Evolutionary conservation across 1,284 basidiomycete species (phyloP).

Genomic region (Puccinia brachypodii): DNA sequence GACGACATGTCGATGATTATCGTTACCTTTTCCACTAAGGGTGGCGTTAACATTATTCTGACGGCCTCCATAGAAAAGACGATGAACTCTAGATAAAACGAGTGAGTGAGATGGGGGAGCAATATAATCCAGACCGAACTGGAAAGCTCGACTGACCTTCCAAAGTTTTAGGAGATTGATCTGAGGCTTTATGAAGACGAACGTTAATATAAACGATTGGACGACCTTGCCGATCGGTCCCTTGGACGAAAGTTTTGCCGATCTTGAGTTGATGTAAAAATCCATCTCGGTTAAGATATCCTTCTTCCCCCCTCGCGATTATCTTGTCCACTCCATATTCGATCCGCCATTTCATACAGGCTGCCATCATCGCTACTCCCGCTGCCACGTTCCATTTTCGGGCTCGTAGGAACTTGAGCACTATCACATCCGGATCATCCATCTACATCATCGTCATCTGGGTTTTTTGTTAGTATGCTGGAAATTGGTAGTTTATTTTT

Average conservation of each 20-base stretch:
- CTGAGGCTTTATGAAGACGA: slow-evolving; percentile 29
- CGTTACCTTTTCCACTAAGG: slow-evolving; percentile 34
- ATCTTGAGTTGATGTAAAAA: slow-evolving; percentile 41
- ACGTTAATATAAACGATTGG: slow-evolving; percentile 45
- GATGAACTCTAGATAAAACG: slow-evolving; percentile 37
- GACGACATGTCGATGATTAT: slow-evolving; percentile 47
- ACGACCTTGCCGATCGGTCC: slow-evolving; percentile 38
- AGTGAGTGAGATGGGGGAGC: background rate
- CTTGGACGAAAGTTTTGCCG: slow-evolving; percentile 41
- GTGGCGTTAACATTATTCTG: slow-evolving; percentile 43
- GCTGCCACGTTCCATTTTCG: slow-evolving; percentile 46
- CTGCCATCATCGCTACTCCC: slow-evolving; percentile 47
- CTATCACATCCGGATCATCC: slow-evolving; percentile 48
- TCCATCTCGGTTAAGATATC: slow-evolving; percentile 5
- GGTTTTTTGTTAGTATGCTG: background rate
- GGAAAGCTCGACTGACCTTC: slow-evolving; percentile 9
- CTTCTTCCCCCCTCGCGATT: slow-evolving; percentile 43
- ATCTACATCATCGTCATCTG: slow-evolving; percentile 27
- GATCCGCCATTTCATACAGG: slow-evolving; percentile 48
- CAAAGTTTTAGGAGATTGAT: slow-evolving; percentile 33
- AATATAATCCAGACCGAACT: no score
- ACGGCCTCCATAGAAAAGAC: slow-evolving; percentile 44
- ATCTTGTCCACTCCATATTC: slow-evolving; percentile 41
- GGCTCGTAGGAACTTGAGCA: slow-evolving; percentile 45
- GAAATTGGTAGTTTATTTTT: background rate